Evolutionary conservation across 805 yeast species (phyloP).

Genomic region (Priceomyces medius): DNA sequence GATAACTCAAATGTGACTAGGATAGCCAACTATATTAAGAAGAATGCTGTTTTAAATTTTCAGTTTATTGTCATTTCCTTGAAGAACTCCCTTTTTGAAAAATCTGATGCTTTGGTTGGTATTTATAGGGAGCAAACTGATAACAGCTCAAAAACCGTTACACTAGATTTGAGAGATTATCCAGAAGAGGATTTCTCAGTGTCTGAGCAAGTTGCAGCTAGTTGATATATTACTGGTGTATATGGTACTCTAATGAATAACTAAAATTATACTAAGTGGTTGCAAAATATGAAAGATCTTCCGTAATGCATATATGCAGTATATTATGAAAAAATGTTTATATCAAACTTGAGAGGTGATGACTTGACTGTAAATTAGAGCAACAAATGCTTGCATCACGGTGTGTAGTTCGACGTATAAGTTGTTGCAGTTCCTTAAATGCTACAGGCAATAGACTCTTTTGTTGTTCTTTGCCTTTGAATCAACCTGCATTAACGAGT

Average conservation of each 20-base stretch:
- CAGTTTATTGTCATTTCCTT: conserved; percentile 93
- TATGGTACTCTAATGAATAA: background rate
- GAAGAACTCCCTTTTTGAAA: conserved; percentile 82
- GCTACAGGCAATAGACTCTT: too few species aligned
- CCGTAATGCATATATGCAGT: background rate
- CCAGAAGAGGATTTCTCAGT: conserved; percentile 34
- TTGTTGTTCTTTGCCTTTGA: too few species aligned
- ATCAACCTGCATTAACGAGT: too few species aligned
- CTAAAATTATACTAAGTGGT: background rate
- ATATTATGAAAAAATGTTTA: background rate
- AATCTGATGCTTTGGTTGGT: conserved; percentile 88
- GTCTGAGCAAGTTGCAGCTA: conserved; percentile 4
- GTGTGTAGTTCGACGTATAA: too few species aligned
- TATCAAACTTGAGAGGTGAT: too few species aligned
- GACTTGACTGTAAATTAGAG: too few species aligned
- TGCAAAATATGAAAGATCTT: background rate
- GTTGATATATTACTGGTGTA: background rate
- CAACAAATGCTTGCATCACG: too few species aligned
- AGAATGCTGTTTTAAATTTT: conserved; percentile 70
- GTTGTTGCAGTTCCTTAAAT: too few species aligned
- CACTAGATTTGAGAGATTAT: conserved; percentile 67
- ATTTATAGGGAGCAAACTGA: conserved; percentile 79
- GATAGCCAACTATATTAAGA: conserved; percentile 81
- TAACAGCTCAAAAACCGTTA: conserved; percentile 70
- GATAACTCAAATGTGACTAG: conserved; percentile 84